Base-by-base conservation (phyloP, 805 yeast species). In the Zygoascus ofunaensis region DNA sequence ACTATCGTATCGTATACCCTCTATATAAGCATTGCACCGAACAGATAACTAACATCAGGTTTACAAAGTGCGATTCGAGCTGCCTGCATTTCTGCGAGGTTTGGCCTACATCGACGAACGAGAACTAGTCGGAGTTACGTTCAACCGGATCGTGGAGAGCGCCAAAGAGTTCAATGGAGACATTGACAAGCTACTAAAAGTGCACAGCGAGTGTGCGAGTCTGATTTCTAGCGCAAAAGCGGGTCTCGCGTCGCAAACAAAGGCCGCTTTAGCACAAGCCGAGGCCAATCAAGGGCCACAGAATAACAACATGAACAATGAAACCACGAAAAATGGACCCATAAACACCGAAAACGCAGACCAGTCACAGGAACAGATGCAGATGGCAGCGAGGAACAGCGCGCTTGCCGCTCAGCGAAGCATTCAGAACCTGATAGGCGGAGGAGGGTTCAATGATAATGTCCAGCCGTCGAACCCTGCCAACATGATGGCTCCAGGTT, bases 401-500 rank as follows among this genome's bases (percentile, higher is more conserved):
- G 41, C 41, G 10, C 14, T 37, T 3, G 41, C 41, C n/a, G 41
- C 41, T 23, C 41, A 37, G 32, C 12, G 41, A 19, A 21, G 30
- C n/a, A 37, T 37, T n/a, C 41, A 37, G 21, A 37, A 26, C 22
- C 41, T 37, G 20, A 37, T 37, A 21, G 41, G 41, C 15, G 32
- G 21, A 5, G 32, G 34, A 14, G 19, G 15, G 19, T 26, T 26
- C 12, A 26, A 7, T 8, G 30, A 26, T 26, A 26, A 8, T 7
- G 10, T 12, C 30, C 30, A 26, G 12, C 7, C 12, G 30, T 12
- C 7, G 12, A 7, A 26, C 10, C 10, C 30, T 8, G 30, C 7
- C 12, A 8, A 7, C 7, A 7, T 26, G 7, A 12, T 7, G 10
- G 12, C 30, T 8, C 7, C 30, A 12, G 12, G 10, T 7, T 19